Percentiles rank a stretch among this genome's conserved stretches.
These are phyloP conservation scores for Lodderomyces parapsilosis DNA, from an alignment of 1,139 yeast genomes.

Conservation along the genomic window DNA sequence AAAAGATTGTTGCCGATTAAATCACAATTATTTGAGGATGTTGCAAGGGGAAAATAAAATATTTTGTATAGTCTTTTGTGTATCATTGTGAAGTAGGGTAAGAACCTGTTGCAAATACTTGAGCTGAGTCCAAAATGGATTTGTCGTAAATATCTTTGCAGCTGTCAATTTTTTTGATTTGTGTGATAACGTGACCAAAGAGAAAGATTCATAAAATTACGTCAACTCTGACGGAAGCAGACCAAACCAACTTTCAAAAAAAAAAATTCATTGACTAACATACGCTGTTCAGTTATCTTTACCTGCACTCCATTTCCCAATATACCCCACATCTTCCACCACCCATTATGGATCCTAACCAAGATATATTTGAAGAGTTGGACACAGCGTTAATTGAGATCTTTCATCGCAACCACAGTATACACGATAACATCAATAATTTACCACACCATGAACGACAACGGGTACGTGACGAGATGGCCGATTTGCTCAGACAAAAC, in stretches of 20 bases:
- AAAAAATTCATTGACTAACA: no score
- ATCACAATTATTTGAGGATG: slow-evolving; percentile 6
- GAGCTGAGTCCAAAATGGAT: no score
- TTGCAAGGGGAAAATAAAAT: slow-evolving; percentile 1
- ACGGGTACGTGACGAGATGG: slow-evolving; percentile 3
- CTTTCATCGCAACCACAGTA: slow-evolving; percentile 20
- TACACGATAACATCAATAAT: slow-evolving; percentile 12
- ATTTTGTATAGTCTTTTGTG: no score
- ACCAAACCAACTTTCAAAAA: no score
- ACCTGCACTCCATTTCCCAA: no score
- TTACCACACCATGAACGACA: slow-evolving; percentile 17
- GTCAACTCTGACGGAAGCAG: neutral
- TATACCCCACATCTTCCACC: neutral
- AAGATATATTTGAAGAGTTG: slow-evolving; percentile 23
- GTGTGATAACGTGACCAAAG: no score
- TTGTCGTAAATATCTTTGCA: no score
- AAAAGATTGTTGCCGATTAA: slow-evolving; percentile 21
- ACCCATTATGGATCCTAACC: slow-evolving; percentile 12
- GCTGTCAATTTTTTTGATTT: no score
- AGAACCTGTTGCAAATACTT: no score
- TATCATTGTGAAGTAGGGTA: no score
- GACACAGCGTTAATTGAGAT: slow-evolving; percentile 23
- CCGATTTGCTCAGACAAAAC: neutral
- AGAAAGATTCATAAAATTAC: no score
- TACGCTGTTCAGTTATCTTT: no score